Conservation (phyloP, 163 green algal species). For the Scenedesmus sp. region DNA sequence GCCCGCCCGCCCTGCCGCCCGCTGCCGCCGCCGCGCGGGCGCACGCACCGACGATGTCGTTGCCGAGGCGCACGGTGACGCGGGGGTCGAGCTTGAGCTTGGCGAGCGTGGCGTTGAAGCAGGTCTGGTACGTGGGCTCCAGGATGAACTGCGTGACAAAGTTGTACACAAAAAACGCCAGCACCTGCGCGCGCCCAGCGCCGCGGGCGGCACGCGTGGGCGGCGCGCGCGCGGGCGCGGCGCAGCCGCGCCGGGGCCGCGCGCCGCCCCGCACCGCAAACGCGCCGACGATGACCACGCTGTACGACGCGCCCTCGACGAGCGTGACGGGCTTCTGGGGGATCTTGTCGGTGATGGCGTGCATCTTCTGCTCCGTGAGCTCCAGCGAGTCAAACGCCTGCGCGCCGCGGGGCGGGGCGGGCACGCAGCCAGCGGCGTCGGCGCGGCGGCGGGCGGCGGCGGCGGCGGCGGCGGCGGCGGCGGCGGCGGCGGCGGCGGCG, state of each 20-base stretch:
- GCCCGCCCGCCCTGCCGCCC: neutral
- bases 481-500: too few species aligned
- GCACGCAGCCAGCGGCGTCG: neutral
- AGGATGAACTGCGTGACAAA: constrained; percentile 86
- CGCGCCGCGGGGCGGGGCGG: neutral
- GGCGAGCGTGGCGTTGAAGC: constrained; percentile 85
- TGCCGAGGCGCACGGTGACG: constrained; percentile 88
- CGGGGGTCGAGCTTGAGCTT: constrained; percentile 80
- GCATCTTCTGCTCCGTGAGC: constrained; percentile 72
- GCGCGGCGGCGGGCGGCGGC: neutral
- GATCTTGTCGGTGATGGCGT: constrained; percentile 91
- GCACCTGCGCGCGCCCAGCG: constrained; percentile 55
- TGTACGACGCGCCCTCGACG: constrained; percentile 92
- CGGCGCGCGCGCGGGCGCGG: constrained; percentile 6
- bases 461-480: neutral
- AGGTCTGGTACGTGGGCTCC: constrained; percentile 83
- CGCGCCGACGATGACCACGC: constrained; percentile 84
- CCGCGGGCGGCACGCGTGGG: neutral
- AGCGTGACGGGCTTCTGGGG: constrained; percentile 84
- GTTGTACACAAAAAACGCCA: constrained; percentile 81
- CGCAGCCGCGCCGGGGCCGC: neutral
- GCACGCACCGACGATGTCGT: constrained; percentile 63
- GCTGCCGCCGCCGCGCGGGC: neutral
- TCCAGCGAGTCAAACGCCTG: constrained; percentile 58
- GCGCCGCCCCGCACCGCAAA: constrained; percentile 64